phyloP scores from a whole-genome alignment of 1,284 basidiomycete species.

The Phlebopus sp. region DNA sequence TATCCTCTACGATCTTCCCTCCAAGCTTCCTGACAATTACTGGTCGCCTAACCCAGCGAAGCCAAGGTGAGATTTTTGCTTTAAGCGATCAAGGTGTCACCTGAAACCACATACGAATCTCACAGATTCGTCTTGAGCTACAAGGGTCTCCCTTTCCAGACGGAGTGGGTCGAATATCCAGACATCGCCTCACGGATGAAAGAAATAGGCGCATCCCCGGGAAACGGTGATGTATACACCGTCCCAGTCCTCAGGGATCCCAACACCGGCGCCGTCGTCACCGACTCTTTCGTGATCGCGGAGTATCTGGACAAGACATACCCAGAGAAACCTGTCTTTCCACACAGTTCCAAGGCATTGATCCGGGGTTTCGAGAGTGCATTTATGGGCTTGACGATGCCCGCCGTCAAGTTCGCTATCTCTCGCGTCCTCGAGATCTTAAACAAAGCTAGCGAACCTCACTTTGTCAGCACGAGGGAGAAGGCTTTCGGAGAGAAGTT shows the following conservation, averaged over 20 bases:
- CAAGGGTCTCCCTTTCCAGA: constrained; percentile 32
- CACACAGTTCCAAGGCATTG: constrained; percentile 29
- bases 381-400: neutral
- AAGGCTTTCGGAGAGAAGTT: neutral
- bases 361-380: constrained; percentile 30
- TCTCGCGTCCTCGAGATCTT: constrained; percentile 17
- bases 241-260: constrained; percentile 35
- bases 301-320: constrained; percentile 46
- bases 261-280: constrained; percentile 31
- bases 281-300: constrained; percentile 39
- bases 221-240: constrained; percentile 26
- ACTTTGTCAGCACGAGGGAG: constrained; percentile 10
- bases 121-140: constrained; percentile 27
- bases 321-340: constrained; percentile 40
- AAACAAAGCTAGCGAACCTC: constrained; percentile 21
- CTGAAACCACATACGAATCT: neutral
- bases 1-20: constrained; percentile 28
- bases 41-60: constrained; percentile 26
- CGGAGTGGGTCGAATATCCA: constrained; percentile 29
- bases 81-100: neutral
- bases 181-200: constrained; percentile 29
- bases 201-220: constrained; percentile 27
- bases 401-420: constrained; percentile 6
- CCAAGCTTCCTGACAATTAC: constrained; percentile 16
- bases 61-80: constrained; percentile 15